phyloP scores from a whole-genome alignment of 148 eudicot genomes.

The Vaccinium darrowii region DNA sequence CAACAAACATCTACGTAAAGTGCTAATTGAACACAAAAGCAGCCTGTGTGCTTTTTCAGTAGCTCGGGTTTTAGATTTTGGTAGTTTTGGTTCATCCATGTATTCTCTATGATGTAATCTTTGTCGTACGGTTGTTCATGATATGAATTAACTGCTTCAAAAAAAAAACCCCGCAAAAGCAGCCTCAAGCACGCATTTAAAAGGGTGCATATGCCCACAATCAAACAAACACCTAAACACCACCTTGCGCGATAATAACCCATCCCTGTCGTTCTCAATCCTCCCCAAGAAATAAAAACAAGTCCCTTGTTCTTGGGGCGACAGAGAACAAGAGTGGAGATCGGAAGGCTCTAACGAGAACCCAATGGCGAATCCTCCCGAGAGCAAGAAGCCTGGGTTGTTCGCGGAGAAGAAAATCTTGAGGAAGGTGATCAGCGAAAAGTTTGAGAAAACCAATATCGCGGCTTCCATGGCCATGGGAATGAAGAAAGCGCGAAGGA shows the following conservation, averaged over 20 bases:
- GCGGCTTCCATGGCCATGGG: constrained; percentile 14
- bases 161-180: too few species aligned
- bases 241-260: background rate
- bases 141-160: too few species aligned
- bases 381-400: background rate
- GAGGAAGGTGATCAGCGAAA: constrained; percentile 19
- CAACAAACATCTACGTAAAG: too few species aligned
- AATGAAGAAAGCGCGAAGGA: constrained; percentile 20
- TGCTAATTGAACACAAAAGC: too few species aligned
- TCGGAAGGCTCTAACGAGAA: background rate
- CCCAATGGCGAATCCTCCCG: background rate
- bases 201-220: too few species aligned
- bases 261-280: background rate
- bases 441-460: constrained; percentile 31
- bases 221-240: too few species aligned
- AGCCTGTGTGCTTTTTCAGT: too few species aligned
- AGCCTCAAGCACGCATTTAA: too few species aligned
- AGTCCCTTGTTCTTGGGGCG: background rate
- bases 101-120: too few species aligned
- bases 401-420: constrained; percentile 4
- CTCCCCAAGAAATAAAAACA: background rate
- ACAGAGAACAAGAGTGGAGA: background rate
- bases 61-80: too few species aligned
- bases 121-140: too few species aligned
- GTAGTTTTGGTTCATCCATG: too few species aligned